phyloP scores from a whole-genome alignment of 2,329 filamentous ascomycete genomes.

The Macrophomina pseudophaseolina region DNA sequence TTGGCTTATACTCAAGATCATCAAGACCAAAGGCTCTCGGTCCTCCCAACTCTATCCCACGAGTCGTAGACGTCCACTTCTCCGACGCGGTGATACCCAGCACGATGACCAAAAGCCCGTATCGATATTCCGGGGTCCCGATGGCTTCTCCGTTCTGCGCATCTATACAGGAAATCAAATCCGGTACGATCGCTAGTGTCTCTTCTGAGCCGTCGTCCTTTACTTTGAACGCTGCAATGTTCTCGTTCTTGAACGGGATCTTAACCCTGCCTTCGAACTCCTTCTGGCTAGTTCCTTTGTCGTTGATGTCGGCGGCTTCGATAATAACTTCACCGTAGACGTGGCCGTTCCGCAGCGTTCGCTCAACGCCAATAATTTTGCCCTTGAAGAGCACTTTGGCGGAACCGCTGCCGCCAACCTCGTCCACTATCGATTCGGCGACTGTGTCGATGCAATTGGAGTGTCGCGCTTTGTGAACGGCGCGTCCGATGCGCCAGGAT shows the following conservation, averaged over 20 bases:
- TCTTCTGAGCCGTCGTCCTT: constrained; percentile 42
- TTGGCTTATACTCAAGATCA: constrained; percentile 55
- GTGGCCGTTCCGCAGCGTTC: constrained; percentile 49
- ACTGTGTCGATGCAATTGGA: constrained; percentile 44
- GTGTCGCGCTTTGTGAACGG: constrained; percentile 42
- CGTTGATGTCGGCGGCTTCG: constrained; percentile 31
- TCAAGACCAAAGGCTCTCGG: constrained; percentile 56
- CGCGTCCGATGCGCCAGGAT: constrained; percentile 46
- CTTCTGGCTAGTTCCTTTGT: background rate
- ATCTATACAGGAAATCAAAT: constrained; percentile 57
- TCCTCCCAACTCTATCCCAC: constrained; percentile 57
- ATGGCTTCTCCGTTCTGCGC: constrained; percentile 53
- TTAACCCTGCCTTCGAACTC: constrained; percentile 23
- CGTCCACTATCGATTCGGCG: constrained; percentile 47
- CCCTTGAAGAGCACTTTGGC: constrained; percentile 51
- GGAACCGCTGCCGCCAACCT: constrained; percentile 45
- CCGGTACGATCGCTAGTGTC: constrained; percentile 44
- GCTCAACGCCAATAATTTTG: constrained; percentile 52
- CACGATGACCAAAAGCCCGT: constrained; percentile 58
- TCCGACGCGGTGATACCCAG: constrained; percentile 61
- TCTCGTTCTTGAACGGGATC: constrained; percentile 40
- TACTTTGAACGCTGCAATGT: constrained; percentile 33
- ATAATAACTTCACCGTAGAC: constrained; percentile 50
- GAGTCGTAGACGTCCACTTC: constrained; percentile 57
- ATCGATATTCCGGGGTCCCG: constrained; percentile 61